phyloP scores from a whole-genome alignment of 176 grass and related monocot genomes.

The Carex parvula region DNA sequence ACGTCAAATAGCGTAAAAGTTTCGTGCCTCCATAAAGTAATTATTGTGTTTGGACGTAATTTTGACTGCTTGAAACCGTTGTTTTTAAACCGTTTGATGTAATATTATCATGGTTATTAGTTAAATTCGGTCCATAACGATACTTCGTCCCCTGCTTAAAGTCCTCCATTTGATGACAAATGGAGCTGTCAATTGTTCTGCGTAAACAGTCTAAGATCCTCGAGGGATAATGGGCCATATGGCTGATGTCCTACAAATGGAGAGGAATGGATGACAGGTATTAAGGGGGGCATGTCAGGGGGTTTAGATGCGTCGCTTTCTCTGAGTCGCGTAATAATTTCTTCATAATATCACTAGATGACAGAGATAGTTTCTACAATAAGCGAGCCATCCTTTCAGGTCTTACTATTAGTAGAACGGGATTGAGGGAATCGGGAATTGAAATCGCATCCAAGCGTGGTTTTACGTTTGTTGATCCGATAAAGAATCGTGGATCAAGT shows the following conservation, averaged over 20 bases:
- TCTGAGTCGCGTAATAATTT: conserved; percentile 6
- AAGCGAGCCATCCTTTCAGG: background rate
- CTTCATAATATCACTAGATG: conserved; percentile 10
- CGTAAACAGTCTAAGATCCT: background rate
- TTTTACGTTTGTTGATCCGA: background rate
- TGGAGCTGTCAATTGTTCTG: background rate
- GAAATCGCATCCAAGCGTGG: background rate
- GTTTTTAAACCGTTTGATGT: conserved; percentile 1
- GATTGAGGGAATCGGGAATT: background rate
- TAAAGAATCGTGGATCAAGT: background rate
- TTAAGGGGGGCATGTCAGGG: background rate
- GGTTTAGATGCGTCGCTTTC: conserved; percentile 23
- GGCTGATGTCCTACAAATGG: background rate
- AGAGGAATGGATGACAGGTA: background rate
- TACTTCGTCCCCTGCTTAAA: background rate
- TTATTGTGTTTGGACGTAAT: background rate
- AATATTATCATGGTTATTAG: background rate
- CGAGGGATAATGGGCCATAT: too few species aligned
- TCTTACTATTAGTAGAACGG: background rate
- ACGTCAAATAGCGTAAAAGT: background rate
- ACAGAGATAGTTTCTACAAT: conserved; percentile 8
- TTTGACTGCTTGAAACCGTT: background rate
- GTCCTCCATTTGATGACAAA: background rate
- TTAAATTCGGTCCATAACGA: background rate
- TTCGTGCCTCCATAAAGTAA: background rate